Evolutionary conservation across 768 basidiomycete species (phyloP), one percentile per base, ranked within the genome.

Genomic region (Russula dissimulans): DNA sequence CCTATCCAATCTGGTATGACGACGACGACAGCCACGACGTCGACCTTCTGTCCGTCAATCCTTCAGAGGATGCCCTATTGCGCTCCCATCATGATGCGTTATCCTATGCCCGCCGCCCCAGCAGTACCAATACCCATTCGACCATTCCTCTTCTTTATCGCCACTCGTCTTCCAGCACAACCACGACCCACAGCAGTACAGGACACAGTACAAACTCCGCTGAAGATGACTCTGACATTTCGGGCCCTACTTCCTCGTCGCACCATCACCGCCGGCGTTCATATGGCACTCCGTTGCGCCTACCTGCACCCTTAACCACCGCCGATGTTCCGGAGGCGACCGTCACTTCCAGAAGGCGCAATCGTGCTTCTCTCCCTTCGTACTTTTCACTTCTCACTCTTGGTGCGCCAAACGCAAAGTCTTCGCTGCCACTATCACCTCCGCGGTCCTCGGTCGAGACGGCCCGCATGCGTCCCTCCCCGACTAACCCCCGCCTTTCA

Each of bases 371-470:
- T 36, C 67, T 68, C 34, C 67, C 67, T n/a, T 65, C 67, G 3
- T 63, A 68, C 54, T 68, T 68, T 51, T 68, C 67, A 39, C 64
- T 65, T 34, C 67, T 68, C 45, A 56, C 63, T 22, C 55, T 62
- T 3, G 53, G 61, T 15, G 55, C 61, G n/a, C 63, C 60, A 47
- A 59, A 46, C 49, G 52, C 47, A 50, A 63, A 50, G 38, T 50
- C 58, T 34, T 55, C 59, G n/a, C 26, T 50, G n/a, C 18, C 60
- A 8, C 52, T 62, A 46, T 57, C 60, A 56, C 60, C 63, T 53
- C 60, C 54, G 61, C 60, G 60, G 60, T 61, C 60, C 32, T 61
- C 60, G 60, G 60, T 50, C 1, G 60, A 56, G 6, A 62, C 61
- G 52, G 45, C 60, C 50, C 54, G 56, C n/a, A 17, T 41, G 9